phyloP scores from a whole-genome alignment of 176 grass and related monocot genomes.

The Lolium multiflorum region DNA sequence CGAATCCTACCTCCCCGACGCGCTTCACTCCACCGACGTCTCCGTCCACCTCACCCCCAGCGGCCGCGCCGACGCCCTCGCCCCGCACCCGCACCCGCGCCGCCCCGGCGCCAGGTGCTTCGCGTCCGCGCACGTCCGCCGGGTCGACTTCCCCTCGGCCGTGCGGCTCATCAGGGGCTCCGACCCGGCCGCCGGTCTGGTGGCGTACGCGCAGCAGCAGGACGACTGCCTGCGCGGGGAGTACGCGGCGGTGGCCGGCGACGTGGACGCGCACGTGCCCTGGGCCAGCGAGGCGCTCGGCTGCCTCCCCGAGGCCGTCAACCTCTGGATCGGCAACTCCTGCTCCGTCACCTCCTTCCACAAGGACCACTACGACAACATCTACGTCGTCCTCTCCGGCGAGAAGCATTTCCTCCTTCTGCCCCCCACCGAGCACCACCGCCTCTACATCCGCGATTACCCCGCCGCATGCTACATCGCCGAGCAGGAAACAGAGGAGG shows the following conservation, averaged over 20 bases:
- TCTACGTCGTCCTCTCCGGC: constrained; percentile 81
- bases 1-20: constrained; percentile 65
- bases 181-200: constrained; percentile 44
- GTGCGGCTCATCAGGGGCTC: constrained; percentile 54
- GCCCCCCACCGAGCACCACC: constrained; percentile 86
- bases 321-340: constrained; percentile 87
- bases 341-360: constrained; percentile 86
- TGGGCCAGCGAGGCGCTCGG: constrained; percentile 90
- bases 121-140: constrained; percentile 68
- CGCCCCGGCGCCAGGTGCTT: constrained; percentile 51
- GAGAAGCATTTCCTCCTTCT: constrained; percentile 92
- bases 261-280: constrained; percentile 84
- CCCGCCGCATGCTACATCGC: constrained; percentile 62
- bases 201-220: constrained; percentile 94
- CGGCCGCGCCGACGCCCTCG: constrained; percentile 82
- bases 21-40: constrained; percentile 60
- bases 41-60: constrained; percentile 90
- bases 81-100: constrained; percentile 47
- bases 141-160: constrained; percentile 67
- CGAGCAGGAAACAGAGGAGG: constrained; percentile 34
- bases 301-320: constrained; percentile 85
- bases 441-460: constrained; percentile 77
- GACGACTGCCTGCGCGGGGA: constrained; percentile 86
- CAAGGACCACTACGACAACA: constrained; percentile 98
- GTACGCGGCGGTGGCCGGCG: constrained; percentile 71